Evolutionary conservation across 1,284 basidiomycete genomes (phyloP).

Genomic region (Tylopilus sp.): DNA sequence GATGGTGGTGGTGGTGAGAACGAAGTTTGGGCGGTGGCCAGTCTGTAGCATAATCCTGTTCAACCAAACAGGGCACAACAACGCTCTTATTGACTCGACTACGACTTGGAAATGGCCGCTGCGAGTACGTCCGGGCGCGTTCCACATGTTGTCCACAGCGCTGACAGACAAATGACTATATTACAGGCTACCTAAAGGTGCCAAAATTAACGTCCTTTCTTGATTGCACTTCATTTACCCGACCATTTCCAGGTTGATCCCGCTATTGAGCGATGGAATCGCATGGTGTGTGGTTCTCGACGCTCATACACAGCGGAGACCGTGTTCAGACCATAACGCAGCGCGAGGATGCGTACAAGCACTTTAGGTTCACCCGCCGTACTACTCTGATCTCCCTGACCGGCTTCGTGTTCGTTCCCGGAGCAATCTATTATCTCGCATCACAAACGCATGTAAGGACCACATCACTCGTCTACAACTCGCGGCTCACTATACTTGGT

Average conservation of each 20-base stretch:
- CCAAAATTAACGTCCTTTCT: not conserved
- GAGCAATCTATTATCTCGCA: constrained; percentile 39
- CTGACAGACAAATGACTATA: constrained; percentile 10
- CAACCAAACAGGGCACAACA: constrained; percentile 38
- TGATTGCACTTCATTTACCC: not conserved
- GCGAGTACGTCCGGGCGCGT: constrained; percentile 27
- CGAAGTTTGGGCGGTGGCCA: constrained; percentile 11
- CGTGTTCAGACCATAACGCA: constrained; percentile 31
- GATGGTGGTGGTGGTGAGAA: constrained; percentile 13
- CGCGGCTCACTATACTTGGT: constrained; percentile 9
- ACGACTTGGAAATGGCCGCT: constrained; percentile 27
- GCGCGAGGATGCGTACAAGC: constrained; percentile 78
- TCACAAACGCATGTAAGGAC: constrained; percentile 37
- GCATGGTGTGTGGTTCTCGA: constrained; percentile 52
- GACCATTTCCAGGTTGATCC: constrained; percentile 59
- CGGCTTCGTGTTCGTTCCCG: constrained; percentile 47
- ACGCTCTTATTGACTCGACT: constrained; percentile 12
- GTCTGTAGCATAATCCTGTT: constrained; percentile 5
- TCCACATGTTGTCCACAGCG: not conserved
- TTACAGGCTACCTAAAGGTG: constrained; percentile 33
- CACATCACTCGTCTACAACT: not conserved
- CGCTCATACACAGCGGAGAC: not conserved
- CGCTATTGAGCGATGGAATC: constrained; percentile 76
- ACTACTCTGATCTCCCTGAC: constrained; percentile 53
- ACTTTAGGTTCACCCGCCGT: constrained; percentile 72